Evolutionary conservation across 805 yeast genomes (phyloP), one percentile per base, ranked within the genome.

Genomic region (Saccharomyces paradoxus): DNA sequence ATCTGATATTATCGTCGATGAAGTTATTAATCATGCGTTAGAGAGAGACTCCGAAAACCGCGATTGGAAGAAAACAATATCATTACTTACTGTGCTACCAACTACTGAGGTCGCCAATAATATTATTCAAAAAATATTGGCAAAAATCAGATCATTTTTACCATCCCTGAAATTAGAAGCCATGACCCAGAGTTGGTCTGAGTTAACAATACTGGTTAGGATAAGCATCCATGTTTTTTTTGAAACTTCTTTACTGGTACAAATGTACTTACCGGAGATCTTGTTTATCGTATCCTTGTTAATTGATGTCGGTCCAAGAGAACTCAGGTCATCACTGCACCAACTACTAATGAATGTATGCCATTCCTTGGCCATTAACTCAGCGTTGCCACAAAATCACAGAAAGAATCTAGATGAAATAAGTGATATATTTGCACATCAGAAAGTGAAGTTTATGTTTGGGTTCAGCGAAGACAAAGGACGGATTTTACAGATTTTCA

Each of bases 41-140:
- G 94, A 87, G 59, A 81, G 84, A 63, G 86, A 85, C 59, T 83
- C 89, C n/a, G 89, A 85, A 60, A 86, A 84, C 3, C 78, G 81
- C 41, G 83, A 78, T 50, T 87, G 89, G 89, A 76, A 77, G 21
- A 80, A 78, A 49, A 77, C 83, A 5, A 77, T 85, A 1, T 77
- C 85, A 0, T 75, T 86, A n/a, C 72, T 89, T 58, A 78, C 85
- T 0, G 68, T 81, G 13, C 73, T 81, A 24, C 90, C 96, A 2
- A 83, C 92, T 1, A 74, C 84, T n/a, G 88, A 84, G 58, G 75
- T 87, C 1, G 83, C 89, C 62, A 84, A 88, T 7, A 77, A 80
- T 51, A 78, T 88, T 1, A 74, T 89, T 41, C 67, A 75, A 31
- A 74, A 86, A 57, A 67, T 89, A 46, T 76, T 83, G 56, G 74